Conservation (phyloP, 805 yeast species). For the Teunomyces stri region DNA sequence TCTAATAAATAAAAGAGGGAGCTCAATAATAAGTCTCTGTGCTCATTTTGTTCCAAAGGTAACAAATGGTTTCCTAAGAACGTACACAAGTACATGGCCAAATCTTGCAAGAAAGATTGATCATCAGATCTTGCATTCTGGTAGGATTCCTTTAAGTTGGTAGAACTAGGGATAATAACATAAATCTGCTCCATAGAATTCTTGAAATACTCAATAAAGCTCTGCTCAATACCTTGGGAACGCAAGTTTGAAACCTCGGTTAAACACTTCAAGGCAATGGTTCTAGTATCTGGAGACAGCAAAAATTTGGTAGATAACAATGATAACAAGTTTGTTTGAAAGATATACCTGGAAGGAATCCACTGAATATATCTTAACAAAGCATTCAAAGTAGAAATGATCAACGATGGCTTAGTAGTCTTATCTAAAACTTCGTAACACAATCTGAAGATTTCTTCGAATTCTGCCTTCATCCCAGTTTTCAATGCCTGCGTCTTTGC, state of each 20-base stretch:
- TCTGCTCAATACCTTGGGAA: conserved; percentile 50
- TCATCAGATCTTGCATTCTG: conserved; percentile 73
- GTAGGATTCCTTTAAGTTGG: conserved; percentile 73
- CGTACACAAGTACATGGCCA: conserved; percentile 89
- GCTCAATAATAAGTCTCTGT: conserved; percentile 59
- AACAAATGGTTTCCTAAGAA: conserved; percentile 72
- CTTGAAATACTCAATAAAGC: conserved; percentile 68
- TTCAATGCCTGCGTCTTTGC: conserved; percentile 86
- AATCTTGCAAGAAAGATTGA: conserved; percentile 92
- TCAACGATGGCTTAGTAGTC: conserved; percentile 78
- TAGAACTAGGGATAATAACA: conserved; percentile 65
- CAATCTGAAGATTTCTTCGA: conserved; percentile 86
- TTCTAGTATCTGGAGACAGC: conserved; percentile 74
- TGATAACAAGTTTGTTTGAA: conserved; percentile 78
- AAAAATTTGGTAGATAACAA: conserved; percentile 74
- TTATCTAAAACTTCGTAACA: conserved; percentile 93
- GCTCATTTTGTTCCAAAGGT: conserved; percentile 57
- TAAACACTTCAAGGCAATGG: conserved; percentile 83
- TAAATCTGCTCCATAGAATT: conserved; percentile 69
- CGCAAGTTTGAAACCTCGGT: conserved; percentile 81
- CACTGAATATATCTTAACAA: conserved; percentile 85
- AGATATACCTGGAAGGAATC: conserved; percentile 89
- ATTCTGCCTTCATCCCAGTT: conserved; percentile 81
- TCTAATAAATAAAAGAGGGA: conserved; percentile 81
- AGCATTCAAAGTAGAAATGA: conserved; percentile 80